Conservation (phyloP, 2,329 filamentous ascomycete species). For the Talaromyces rugulosus region DNA sequence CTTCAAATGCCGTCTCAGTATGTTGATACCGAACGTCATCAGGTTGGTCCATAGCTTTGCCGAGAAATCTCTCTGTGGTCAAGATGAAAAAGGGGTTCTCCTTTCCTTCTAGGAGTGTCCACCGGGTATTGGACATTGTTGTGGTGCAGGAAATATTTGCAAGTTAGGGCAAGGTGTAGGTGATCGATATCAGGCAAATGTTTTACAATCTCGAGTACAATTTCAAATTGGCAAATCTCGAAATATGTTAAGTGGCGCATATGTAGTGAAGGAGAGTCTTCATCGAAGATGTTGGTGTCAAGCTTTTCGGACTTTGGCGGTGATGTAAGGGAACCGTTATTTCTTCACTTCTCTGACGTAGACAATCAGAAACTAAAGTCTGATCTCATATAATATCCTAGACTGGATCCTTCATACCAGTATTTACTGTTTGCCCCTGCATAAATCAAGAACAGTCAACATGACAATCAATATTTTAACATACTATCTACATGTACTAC, state of each 20-base stretch:
- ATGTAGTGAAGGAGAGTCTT: too few species aligned
- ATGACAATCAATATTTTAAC: too few species aligned
- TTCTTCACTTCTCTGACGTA: too few species aligned
- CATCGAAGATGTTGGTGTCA: not conserved
- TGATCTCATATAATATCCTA: too few species aligned
- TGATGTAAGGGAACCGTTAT: not conserved
- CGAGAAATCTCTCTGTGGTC: not conserved
- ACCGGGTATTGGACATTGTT: not conserved
- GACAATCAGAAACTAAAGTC: too few species aligned
- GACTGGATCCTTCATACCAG: too few species aligned
- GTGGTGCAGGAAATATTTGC: constrained; percentile 1
- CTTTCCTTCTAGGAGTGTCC: not conserved
- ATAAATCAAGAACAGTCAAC: too few species aligned
- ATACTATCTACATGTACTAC: too few species aligned
- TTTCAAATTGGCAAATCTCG: not conserved
- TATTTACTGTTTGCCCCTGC: too few species aligned
- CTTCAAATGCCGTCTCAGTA: not conserved
- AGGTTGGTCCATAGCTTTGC: not conserved
- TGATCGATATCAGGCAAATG: not conserved
- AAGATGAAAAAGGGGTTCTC: not conserved
- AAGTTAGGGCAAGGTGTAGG: not conserved
- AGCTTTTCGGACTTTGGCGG: not conserved
- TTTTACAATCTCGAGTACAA: not conserved
- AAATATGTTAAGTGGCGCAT: not conserved
- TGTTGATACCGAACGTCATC: not conserved